Evolutionary conservation across 192 early-diverging fungal genomes (phyloP), one percentile per base, ranked within the genome.

Genomic region (Coemansia pectinata): DNA sequence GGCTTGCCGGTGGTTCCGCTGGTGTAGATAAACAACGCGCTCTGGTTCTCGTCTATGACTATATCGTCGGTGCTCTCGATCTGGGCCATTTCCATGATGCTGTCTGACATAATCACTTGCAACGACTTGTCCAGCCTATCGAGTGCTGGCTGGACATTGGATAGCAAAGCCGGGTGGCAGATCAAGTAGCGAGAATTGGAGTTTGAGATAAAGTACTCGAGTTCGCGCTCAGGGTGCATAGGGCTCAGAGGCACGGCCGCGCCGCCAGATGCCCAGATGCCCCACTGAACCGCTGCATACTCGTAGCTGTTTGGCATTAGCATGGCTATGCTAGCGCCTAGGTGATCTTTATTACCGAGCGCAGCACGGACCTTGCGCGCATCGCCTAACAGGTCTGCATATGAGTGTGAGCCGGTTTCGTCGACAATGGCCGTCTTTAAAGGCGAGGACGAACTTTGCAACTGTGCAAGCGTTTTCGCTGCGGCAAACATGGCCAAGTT

Each of bases 1-100:
- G 95, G 95, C 50, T 71, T 76, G 36, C 87, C 85, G 8, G 88
- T 88, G 0, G 87, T 90, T 14, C 91, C 92, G 59, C 89, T 90
- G 0, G 92, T 94, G 78, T 90, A 94, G 39, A 94, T 90, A 68
- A 94, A 89, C 70, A 92, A 66, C 1, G 91, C 93, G 34, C 87
- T 67, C 45, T 76, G 74, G 40, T 74, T 62, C 61, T 85, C 81
- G 41, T 76, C 72, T 9, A 85, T 71, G 11, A 65, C 71, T 0
- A 58, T 31, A 29, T 78, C 76, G 4, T 61, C 44, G 0, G 14
- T 34, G 4, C 12, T 21, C 4, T 38, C 55, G 38, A 40, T 27
- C 25, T 45, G 21, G 44, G 63, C 12, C 68, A 69, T 55, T 1
- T 47, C 47, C 45, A 70, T 66, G 47, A 70, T 76, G 50, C 34